Evolutionary conservation across 805 yeast genomes (phyloP).

Genomic region (Tanozyma kutaoensis): DNA sequence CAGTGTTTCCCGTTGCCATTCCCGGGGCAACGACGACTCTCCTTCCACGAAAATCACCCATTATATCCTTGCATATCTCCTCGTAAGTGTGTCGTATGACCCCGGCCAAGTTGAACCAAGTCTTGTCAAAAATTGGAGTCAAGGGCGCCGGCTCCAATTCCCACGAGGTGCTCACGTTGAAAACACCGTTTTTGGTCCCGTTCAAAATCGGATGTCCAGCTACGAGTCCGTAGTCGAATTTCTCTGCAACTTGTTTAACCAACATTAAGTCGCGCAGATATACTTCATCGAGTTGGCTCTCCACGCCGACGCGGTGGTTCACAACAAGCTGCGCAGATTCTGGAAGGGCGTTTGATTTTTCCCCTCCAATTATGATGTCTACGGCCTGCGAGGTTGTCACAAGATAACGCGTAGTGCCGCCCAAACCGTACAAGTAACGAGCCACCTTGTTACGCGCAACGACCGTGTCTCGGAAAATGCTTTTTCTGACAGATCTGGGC

Average conservation of each 20-base stretch:
- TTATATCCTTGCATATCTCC: slow-evolving; percentile 14
- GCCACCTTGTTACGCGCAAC: too few relatives aligned
- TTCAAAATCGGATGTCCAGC: slow-evolving; percentile 5
- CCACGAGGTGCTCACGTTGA: slow-evolving; percentile 11
- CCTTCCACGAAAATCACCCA: too few relatives aligned
- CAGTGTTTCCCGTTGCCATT: slow-evolving; percentile 39
- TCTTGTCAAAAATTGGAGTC: slow-evolving; percentile 25
- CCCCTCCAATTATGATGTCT: slow-evolving; percentile 59
- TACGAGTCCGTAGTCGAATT: slow-evolving; percentile 34
- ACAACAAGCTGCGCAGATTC: slow-evolving; percentile 40
- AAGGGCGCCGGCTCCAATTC: slow-evolving; percentile 32
- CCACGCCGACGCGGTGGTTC: slow-evolving; percentile 55
- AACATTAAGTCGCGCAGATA: slow-evolving; percentile 21
- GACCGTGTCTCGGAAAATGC: too few relatives aligned
- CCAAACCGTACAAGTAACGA: too few relatives aligned
- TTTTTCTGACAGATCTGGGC: too few relatives aligned
- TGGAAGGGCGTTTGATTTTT: slow-evolving; percentile 67
- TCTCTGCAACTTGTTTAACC: slow-evolving; percentile 28
- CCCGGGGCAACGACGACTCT: too few relatives aligned
- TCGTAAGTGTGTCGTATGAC: slow-evolving; percentile 56
- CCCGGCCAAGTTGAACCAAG: slow-evolving; percentile 35
- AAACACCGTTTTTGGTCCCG: slow-evolving; percentile 17
- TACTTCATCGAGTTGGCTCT: slow-evolving; percentile 32
- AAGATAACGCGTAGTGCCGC: too few relatives aligned
- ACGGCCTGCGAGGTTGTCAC: slow-evolving; percentile 56